Percentiles rank a stretch among this genome's conserved stretches.
These are phyloP conservation scores for Lactarius akahatsu DNA, from an alignment of 768 basidiomycete species.

Conservation along the genomic window DNA sequence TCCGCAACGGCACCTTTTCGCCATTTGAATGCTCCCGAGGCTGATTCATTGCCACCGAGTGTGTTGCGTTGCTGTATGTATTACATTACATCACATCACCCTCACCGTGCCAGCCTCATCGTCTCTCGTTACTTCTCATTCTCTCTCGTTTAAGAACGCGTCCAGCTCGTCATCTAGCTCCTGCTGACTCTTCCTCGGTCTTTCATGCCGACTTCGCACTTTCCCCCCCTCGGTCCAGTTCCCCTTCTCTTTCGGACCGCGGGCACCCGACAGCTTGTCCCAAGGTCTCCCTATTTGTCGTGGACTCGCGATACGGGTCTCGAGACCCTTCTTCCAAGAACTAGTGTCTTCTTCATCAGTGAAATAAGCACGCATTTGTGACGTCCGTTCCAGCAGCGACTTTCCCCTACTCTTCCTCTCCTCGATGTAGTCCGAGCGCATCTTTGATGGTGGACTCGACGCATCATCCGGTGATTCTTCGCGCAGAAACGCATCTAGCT, in stretches of 20 bases:
- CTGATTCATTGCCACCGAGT: constrained; percentile 15
- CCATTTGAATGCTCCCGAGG: background rate
- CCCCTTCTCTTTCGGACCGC: constrained; percentile 7
- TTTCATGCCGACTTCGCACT: constrained; percentile 36
- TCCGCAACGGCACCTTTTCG: constrained; percentile 7
- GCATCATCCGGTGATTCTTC: constrained; percentile 39
- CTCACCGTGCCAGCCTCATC: background rate
- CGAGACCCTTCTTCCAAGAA: constrained; percentile 43
- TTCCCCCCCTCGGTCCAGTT: constrained; percentile 29
- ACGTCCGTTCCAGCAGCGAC: constrained; percentile 58
- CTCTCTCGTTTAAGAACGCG: constrained; percentile 58
- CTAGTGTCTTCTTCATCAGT: constrained; percentile 32
- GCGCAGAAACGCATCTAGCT: constrained; percentile 67
- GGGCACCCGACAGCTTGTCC: constrained; percentile 27
- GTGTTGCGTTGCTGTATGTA: background rate
- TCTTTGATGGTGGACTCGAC: constrained; percentile 53
- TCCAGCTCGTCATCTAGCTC: constrained; percentile 85
- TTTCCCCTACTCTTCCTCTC: constrained; percentile 40
- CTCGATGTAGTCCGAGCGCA: constrained; percentile 64
- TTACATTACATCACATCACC: constrained; percentile 20
- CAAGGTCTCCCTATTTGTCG: constrained; percentile 28
- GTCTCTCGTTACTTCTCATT: constrained; percentile 6
- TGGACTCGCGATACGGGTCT: constrained; percentile 38
- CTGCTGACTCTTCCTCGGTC: constrained; percentile 60
- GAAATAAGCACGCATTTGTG: constrained; percentile 43